phyloP scores from a whole-genome alignment of 768 basidiomycete genomes.

The Leccinum subgranulosum region DNA sequence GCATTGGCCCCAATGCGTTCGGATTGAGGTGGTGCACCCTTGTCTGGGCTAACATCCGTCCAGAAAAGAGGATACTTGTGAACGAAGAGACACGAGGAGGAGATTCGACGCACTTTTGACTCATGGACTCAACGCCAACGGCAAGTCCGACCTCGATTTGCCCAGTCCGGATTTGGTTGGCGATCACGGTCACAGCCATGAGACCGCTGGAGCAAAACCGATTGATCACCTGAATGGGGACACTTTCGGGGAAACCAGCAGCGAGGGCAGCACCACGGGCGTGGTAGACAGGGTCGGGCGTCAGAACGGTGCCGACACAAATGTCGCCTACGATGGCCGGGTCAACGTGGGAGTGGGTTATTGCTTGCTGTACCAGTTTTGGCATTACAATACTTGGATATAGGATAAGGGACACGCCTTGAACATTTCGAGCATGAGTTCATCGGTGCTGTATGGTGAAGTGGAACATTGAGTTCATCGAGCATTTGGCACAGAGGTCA shows the following conservation, averaged over 20 bases:
- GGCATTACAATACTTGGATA: not conserved
- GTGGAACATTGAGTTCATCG: slow-evolving; percentile 10
- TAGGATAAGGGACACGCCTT: slow-evolving; percentile 40
- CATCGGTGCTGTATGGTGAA: slow-evolving; percentile 55
- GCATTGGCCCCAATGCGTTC: slow-evolving; percentile 56
- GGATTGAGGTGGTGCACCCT: slow-evolving; percentile 56
- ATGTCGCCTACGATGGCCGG: slow-evolving; percentile 71
- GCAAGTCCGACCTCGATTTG: slow-evolving; percentile 81
- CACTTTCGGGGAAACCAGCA: slow-evolving; percentile 76
- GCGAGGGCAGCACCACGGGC: slow-evolving; percentile 73
- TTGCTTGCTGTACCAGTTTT: slow-evolving; percentile 45
- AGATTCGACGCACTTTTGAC: slow-evolving; percentile 50
- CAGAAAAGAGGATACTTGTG: not conserved
- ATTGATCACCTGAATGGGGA: slow-evolving; percentile 73
- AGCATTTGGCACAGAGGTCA: not conserved
- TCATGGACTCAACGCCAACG: slow-evolving; percentile 87
- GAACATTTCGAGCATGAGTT: slow-evolving; percentile 79
- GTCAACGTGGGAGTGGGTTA: slow-evolving; percentile 56
- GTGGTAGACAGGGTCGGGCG: slow-evolving; percentile 62
- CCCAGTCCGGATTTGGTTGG: slow-evolving; percentile 73
- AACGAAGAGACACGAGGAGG: not conserved
- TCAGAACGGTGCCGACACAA: slow-evolving; percentile 74
- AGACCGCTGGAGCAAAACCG: slow-evolving; percentile 83
- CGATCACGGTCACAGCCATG: slow-evolving; percentile 77
- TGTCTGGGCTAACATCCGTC: slow-evolving; percentile 49